These are phyloP conservation scores for Trifolium fragiferum DNA, from an alignment of 306 rosid species.

Conservation along the genomic window DNA sequence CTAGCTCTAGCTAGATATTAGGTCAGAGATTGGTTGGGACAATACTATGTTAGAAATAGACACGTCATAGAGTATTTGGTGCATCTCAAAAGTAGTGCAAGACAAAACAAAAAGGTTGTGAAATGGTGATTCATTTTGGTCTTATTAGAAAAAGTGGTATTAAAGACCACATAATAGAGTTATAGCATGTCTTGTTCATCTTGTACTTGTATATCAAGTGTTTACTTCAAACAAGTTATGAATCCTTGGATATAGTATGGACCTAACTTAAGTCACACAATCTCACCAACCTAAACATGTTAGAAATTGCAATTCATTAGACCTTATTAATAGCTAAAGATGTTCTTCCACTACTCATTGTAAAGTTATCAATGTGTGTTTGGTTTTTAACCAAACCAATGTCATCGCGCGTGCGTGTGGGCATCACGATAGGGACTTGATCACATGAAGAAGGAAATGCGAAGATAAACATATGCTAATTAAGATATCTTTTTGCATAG, in stretches of 20 bases:
- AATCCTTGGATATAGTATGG: conserved; percentile 1
- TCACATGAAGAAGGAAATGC: neutral
- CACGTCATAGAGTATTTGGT: neutral
- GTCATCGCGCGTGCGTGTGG: neutral
- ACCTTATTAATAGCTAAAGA: conserved; percentile 1
- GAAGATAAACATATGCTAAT: neutral
- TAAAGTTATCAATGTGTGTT: neutral
- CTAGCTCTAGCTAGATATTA: conserved; percentile 31
- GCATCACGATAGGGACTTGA: neutral
- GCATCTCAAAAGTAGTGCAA: conserved; percentile 19
- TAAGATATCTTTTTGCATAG: too few species aligned
- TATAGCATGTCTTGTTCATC: neutral
- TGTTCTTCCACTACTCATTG: neutral
- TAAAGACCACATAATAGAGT: conserved; percentile 5
- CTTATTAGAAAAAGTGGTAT: conserved; percentile 4
- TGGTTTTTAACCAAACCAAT: neutral
- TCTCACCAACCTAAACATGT: neutral
- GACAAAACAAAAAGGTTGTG: conserved; percentile 22
- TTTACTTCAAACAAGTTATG: neutral
- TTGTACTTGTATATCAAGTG: conserved; percentile 10
- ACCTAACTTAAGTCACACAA: neutral
- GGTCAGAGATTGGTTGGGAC: conserved; percentile 2
- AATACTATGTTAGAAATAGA: conserved; percentile 26
- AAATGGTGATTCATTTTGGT: conserved; percentile 15
- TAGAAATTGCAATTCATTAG: neutral